phyloP scores from a whole-genome alignment of 2,329 filamentous ascomycete species.

The Madurella mycetomatis region DNA sequence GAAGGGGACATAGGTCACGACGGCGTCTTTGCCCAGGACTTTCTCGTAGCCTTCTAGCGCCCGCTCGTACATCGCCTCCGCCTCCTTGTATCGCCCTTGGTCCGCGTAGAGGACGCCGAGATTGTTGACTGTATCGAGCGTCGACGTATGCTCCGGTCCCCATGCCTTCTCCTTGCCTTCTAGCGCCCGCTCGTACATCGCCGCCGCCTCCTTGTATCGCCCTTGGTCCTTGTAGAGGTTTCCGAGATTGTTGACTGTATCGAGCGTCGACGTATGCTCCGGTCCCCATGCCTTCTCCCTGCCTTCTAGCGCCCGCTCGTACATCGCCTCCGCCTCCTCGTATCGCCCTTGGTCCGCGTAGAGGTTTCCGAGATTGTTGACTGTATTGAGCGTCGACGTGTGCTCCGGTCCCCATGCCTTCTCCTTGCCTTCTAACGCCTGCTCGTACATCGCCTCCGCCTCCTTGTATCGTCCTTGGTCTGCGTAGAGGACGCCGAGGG shows the following conservation, averaged over 20 bases:
- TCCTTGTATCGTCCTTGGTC: background rate
- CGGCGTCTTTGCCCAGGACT: constrained; percentile 2
- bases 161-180: background rate
- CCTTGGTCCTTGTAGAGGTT: background rate
- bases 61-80: constrained; percentile 30
- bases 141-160: constrained; percentile 12
- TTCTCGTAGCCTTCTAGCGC: constrained; percentile 29
- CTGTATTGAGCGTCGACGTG: background rate
- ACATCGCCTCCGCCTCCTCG: constrained; percentile 1
- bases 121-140: constrained; percentile 26
- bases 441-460: constrained; percentile 5
- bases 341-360: background rate
- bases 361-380: constrained; percentile 1
- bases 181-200: constrained; percentile 3
- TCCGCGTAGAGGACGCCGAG: constrained; percentile 29
- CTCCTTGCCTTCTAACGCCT: background rate
- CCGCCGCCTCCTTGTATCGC: background rate
- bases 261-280: background rate
- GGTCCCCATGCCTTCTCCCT: background rate
- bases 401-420: background rate
- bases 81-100: constrained; percentile 25
- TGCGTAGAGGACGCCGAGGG: background rate
- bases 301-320: constrained; percentile 2
- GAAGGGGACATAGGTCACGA: too few species aligned
- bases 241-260: background rate